Conservation (phyloP, 2,329 filamentous ascomycete species). For the Nigrograna mackinnonii region DNA sequence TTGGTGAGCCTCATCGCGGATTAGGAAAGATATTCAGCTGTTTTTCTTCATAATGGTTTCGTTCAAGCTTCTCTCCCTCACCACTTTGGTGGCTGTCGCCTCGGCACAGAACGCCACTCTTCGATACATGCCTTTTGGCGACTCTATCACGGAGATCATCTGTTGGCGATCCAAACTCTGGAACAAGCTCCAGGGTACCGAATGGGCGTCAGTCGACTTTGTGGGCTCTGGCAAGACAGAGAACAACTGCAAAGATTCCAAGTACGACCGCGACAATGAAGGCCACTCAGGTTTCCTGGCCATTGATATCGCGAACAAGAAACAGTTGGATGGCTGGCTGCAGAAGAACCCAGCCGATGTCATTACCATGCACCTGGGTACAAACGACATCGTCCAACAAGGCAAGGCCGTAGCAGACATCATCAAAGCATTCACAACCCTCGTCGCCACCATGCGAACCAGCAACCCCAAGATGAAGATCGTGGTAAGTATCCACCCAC, state of each 20-base stretch:
- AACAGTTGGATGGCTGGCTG: slow-evolving; percentile 49
- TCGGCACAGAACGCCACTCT: slow-evolving; percentile 22
- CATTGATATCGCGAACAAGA: slow-evolving; percentile 48
- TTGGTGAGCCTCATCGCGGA: no score
- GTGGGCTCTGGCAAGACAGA: slow-evolving; percentile 37
- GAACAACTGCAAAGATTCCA: slow-evolving; percentile 39
- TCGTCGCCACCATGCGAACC: slow-evolving; percentile 43
- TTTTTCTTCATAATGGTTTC: slow-evolving; percentile 18
- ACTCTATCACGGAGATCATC: slow-evolving; percentile 49
- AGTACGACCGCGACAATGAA: slow-evolving; percentile 50
- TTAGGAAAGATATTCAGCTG: not conserved
- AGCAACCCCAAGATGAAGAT: slow-evolving; percentile 49
- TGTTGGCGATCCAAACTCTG: slow-evolving; percentile 50
- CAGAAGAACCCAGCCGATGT: slow-evolving; percentile 48
- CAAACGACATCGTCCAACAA: slow-evolving; percentile 48
- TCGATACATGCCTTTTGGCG: slow-evolving; percentile 49
- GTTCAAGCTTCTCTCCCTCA: slow-evolving; percentile 18
- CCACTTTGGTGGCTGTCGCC: slow-evolving; percentile 7
- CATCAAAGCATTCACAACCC: slow-evolving; percentile 45
- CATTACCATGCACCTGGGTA: slow-evolving; percentile 52
- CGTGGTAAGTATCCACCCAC: slow-evolving; percentile 35
- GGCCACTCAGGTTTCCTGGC: slow-evolving; percentile 50
- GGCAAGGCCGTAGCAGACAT: slow-evolving; percentile 43
- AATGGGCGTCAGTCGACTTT: slow-evolving; percentile 43
- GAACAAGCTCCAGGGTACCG: slow-evolving; percentile 45